phyloP scores from a whole-genome alignment of 441 rosid genomes.

The Populus hybrid region DNA sequence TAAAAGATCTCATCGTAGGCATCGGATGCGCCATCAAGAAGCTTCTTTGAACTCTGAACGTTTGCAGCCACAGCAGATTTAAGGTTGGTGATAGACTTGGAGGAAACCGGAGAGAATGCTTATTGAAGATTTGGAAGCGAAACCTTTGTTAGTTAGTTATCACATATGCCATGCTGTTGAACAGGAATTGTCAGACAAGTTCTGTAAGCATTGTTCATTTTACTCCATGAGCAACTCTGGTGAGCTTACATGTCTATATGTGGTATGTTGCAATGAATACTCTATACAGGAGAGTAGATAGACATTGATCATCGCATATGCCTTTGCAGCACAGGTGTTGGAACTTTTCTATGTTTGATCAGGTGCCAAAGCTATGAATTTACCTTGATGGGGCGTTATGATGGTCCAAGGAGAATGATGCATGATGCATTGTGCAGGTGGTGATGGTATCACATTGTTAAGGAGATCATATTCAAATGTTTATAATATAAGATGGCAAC shows the following conservation, averaged over 20 bases:
- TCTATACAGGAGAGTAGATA: neutral
- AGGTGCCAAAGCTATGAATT: neutral
- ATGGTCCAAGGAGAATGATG: neutral
- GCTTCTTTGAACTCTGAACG: constrained; percentile 14
- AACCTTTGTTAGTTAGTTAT: neutral
- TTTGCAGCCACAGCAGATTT: constrained; percentile 3
- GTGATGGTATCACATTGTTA: neutral
- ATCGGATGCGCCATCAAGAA: constrained; percentile 33
- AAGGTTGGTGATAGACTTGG: neutral
- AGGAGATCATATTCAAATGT: neutral
- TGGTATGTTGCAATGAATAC: neutral
- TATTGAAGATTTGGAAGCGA: neutral
- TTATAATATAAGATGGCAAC: neutral
- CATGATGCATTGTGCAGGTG: neutral
- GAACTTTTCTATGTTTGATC: neutral
- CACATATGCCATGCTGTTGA: neutral
- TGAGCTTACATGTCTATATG: neutral
- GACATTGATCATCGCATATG: neutral
- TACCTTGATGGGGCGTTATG: neutral
- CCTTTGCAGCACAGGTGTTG: constrained; percentile 3
- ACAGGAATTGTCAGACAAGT: neutral
- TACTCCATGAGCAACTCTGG: neutral
- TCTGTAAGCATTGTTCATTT: neutral
- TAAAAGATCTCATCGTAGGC: constrained; percentile 47
- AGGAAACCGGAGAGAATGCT: neutral